Conservation (phyloP, 1,139 yeast genomes). For the Debaryomyces psychrophilus region DNA sequence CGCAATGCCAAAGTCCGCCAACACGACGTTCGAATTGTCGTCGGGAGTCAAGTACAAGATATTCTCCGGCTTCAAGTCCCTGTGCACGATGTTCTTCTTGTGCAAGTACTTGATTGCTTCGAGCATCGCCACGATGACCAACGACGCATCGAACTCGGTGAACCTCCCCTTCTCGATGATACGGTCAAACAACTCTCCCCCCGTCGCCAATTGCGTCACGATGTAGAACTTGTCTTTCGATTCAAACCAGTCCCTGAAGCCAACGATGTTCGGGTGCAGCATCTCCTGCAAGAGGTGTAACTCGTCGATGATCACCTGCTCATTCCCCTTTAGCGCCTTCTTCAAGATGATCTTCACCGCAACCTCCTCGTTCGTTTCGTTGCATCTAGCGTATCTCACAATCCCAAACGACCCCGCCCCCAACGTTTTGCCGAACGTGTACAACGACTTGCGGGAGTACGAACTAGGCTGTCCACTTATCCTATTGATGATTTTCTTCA, state of each 20-base stretch:
- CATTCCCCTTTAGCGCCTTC: conserved; percentile 78
- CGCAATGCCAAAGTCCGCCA: conserved; percentile 95
- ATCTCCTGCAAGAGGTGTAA: conserved; percentile 65
- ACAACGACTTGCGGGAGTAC: conserved; percentile 63
- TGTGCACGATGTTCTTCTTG: conserved; percentile 73
- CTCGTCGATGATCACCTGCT: conserved; percentile 73
- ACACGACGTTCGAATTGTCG: conserved; percentile 66
- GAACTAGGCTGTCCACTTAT: conserved; percentile 76
- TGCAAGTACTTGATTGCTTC: conserved; percentile 79
- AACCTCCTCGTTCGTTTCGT: conserved; percentile 65
- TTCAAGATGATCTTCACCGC: conserved; percentile 86
- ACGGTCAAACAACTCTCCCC: conserved; percentile 89
- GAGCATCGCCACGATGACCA: conserved; percentile 67
- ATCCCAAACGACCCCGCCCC: conserved; percentile 95
- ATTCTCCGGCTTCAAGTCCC: conserved; percentile 92
- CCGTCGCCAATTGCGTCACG: conserved; percentile 80
- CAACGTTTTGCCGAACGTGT: conserved; percentile 73
- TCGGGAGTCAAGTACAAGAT: conserved; percentile 61
- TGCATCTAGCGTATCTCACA: conserved; percentile 73
- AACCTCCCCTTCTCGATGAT: conserved; percentile 76
- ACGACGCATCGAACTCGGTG: conserved; percentile 82
- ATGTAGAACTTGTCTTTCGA: conserved; percentile 75
- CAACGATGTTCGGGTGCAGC: conserved; percentile 80
- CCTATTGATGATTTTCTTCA: conserved; percentile 49
- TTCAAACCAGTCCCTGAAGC: conserved; percentile 87